Evolutionary conservation across 805 yeast species (phyloP), one percentile per base, ranked within the genome.

Genomic region (Barnettozyma vustinii): DNA sequence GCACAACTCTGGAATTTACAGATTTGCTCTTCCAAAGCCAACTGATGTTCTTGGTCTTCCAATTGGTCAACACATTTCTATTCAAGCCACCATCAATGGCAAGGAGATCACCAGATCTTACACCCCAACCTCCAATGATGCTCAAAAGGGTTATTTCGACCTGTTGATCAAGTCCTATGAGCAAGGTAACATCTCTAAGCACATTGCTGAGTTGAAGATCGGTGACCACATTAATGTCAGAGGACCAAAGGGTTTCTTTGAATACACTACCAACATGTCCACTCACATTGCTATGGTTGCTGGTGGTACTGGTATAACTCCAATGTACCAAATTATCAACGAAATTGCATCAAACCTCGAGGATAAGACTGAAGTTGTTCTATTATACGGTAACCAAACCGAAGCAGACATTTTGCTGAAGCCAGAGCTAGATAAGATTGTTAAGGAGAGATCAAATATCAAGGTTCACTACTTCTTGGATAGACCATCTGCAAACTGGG

Each of bases 291-390:
- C 85, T 47, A 91, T 91, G 97, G 82, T 92, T 56, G 96, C 96
- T 39, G 97, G 97, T 57, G 98, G 97, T 62, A 88, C 97, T 36
- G 97, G 97, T 66, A 85, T 90, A 61, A 85, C 97, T 8, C 97
- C 97, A 65, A 90, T 90, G 97, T 88, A 81, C 69, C 97, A 90
- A 73, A 83, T 90, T 57, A 81, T 91, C 57, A 85, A 87, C 58
- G 87, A 95, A 13, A 83, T 91, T 56, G 81, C 82, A 59, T 70
- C 73, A 49, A 81, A 91, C 64, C 92, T 95, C 21, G 70, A 75
- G 16, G 97, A 92, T 69, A 76, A 74, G 44, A 91, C 97, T 51
- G 77, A 81, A 61, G 80, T 89, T 54, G 72, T 77, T 47, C 74
- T 91, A 58, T 65, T 91, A 39, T 92, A 85, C 64, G 97, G 96